Evolutionary conservation across 169 alveolate species (phyloP).

Genomic region (Plasmodium chabaudi): DNA sequence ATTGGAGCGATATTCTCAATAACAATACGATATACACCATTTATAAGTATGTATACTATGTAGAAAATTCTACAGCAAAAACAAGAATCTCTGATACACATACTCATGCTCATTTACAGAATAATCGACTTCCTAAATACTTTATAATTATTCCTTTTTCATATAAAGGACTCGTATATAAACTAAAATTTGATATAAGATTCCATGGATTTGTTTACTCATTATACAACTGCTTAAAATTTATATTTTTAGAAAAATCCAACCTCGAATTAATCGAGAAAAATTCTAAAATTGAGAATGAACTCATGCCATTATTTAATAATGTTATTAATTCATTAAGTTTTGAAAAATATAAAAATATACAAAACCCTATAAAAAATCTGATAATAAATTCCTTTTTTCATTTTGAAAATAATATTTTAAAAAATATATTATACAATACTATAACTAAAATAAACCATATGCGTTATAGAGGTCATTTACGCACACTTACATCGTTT

Average conservation of each 20-base stretch:
- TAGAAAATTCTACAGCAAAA: constrained; percentile 4
- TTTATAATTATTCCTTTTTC: constrained; percentile 14
- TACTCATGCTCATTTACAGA: too few species aligned
- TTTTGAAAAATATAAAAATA: constrained; percentile 21
- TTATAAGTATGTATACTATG: constrained; percentile 19
- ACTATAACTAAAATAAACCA: constrained; percentile 10
- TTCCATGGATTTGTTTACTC: constrained; percentile 20
- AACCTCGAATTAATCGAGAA: constrained; percentile 10
- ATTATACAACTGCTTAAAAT: constrained; percentile 27
- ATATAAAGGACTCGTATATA: constrained; percentile 27
- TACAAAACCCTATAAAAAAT: constrained; percentile 13
- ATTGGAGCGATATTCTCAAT: constrained; percentile 10
- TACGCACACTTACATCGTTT: constrained; percentile 10
- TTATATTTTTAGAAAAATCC: constrained; percentile 27
- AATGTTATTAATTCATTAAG: constrained; percentile 9
- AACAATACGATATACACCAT: constrained; percentile 4
- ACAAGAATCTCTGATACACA: neutral
- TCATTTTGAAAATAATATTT: constrained; percentile 9
- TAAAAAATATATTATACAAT: constrained; percentile 22
- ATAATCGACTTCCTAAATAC: too few species aligned
- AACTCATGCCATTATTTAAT: constrained; percentile 31
- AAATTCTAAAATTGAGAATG: constrained; percentile 18
- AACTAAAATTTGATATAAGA: constrained; percentile 21
- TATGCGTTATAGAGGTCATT: constrained; percentile 31
- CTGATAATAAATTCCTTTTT: constrained; percentile 9